A percentile compares a stretch with the other conserved stretches of the same genome.
Evolutionary conservation across 1,284 basidiomycete species (phyloP).

Genomic region (Cutaneotrichosporon daszewskae): DNA sequence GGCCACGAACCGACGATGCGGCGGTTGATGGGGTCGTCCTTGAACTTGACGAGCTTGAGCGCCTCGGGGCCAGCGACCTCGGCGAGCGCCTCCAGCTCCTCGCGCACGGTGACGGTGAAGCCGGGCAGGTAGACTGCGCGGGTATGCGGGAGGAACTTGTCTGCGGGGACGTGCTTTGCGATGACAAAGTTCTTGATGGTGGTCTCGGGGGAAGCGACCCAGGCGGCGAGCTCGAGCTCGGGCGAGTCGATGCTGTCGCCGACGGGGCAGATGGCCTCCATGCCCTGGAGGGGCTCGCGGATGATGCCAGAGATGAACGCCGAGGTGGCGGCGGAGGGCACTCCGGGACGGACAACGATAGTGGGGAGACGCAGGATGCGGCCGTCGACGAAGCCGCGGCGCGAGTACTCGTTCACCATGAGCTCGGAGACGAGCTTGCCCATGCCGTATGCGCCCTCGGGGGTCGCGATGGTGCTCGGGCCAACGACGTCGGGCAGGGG

Average conservation of each 20-base stretch:
- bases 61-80: slow-evolving; percentile 42
- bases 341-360: slow-evolving; percentile 56
- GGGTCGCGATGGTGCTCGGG: slow-evolving; percentile 55
- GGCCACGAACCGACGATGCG: slow-evolving; percentile 47
- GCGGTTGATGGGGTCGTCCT: slow-evolving; percentile 46
- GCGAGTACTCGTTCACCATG: slow-evolving; percentile 59
- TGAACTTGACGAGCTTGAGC: slow-evolving; percentile 42
- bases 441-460: slow-evolving; percentile 58
- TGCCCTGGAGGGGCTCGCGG: slow-evolving; percentile 58
- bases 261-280: slow-evolving; percentile 55
- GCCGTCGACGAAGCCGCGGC: slow-evolving; percentile 58
- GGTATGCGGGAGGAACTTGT: slow-evolving; percentile 53
- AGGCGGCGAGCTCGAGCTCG: slow-evolving; percentile 50
- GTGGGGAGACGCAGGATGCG: slow-evolving; percentile 60
- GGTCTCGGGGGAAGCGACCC: slow-evolving; percentile 56
- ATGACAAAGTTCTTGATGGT: slow-evolving; percentile 56
- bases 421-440: slow-evolving; percentile 58
- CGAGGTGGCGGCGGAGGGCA: slow-evolving; percentile 57
- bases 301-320: slow-evolving; percentile 61
- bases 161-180: slow-evolving; percentile 54
- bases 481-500: slow-evolving; percentile 55
- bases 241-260: slow-evolving; percentile 39
- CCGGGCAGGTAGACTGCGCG: slow-evolving; percentile 47
- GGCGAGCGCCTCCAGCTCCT: slow-evolving; percentile 43
- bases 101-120: slow-evolving; percentile 43